Evolutionary conservation across 352 stramenopile genomes (phyloP).

Genomic region (Phytophthora aleatoria): DNA sequence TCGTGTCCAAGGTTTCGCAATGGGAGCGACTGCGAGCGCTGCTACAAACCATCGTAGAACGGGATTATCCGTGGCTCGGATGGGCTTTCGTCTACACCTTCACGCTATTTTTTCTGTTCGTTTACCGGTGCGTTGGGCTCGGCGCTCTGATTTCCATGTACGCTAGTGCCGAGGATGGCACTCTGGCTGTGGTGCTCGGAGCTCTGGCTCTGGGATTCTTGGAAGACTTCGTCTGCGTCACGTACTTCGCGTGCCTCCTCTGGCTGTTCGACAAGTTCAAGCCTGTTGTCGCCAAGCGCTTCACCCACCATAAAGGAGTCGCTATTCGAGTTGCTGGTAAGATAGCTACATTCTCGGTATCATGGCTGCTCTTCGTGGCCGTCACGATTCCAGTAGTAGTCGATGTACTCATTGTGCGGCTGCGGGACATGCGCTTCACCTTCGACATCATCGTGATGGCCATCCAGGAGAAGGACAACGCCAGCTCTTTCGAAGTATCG

Average conservation of each 20-base stretch:
- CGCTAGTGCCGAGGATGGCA: slow-evolving; percentile 19
- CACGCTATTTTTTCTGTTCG: slow-evolving; percentile 39
- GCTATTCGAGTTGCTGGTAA: slow-evolving; percentile 8
- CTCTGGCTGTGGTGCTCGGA: slow-evolving; percentile 8
- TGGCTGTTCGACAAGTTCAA: slow-evolving; percentile 15
- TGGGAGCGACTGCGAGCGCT: not conserved
- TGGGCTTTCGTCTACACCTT: slow-evolving; percentile 43
- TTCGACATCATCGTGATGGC: slow-evolving; percentile 51
- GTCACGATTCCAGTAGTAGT: slow-evolving; percentile 33
- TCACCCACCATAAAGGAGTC: not conserved
- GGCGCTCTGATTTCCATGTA: not conserved
- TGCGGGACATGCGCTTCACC: slow-evolving; percentile 47
- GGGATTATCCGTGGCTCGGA: slow-evolving; percentile 33
- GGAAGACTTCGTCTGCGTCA: slow-evolving; percentile 45
- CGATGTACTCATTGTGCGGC: slow-evolving; percentile 46
- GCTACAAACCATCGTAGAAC: not conserved
- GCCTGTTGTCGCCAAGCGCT: not conserved
- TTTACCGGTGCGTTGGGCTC: slow-evolving; percentile 31
- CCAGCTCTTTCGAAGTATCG: slow-evolving; percentile 19
- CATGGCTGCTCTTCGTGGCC: slow-evolving; percentile 33
- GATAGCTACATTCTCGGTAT: slow-evolving; percentile 39
- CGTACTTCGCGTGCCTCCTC: slow-evolving; percentile 16
- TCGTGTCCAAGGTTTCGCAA: not conserved
- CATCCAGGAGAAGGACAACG: slow-evolving; percentile 40
- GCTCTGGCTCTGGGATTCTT: slow-evolving; percentile 40